phyloP scores from a whole-genome alignment of 495 filamentous ascomycete species.

The Xylaria scruposa region DNA sequence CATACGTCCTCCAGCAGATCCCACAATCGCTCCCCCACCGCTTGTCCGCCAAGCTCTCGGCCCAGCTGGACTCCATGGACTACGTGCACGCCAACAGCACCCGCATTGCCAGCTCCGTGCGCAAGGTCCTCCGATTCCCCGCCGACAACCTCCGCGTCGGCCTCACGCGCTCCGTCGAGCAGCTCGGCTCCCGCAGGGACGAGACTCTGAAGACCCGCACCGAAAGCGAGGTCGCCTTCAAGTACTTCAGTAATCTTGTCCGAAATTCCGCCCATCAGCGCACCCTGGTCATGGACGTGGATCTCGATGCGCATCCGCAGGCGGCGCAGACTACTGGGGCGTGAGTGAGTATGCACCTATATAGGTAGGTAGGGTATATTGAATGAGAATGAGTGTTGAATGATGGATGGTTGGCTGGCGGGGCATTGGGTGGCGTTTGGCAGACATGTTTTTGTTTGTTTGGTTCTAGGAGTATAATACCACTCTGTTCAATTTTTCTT shows the following conservation, averaged over 20 bases:
- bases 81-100: slow-evolving; percentile 89
- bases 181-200: slow-evolving; percentile 75
- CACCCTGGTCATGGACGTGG: slow-evolving; percentile 75
- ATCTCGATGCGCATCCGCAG: slow-evolving; percentile 74
- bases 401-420: not conserved
- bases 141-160: slow-evolving; percentile 80
- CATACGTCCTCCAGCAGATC: slow-evolving; percentile 83
- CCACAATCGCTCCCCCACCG: slow-evolving; percentile 87
- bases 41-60: slow-evolving; percentile 81
- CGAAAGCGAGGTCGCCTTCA: slow-evolving; percentile 78
- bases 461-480: slow-evolving; percentile 12
- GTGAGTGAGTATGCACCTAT: not conserved
- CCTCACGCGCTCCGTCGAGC: slow-evolving; percentile 80
- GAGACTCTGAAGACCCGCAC: slow-evolving; percentile 77
- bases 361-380: not conserved
- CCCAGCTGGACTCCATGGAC: slow-evolving; percentile 78
- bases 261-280: slow-evolving; percentile 74
- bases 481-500: slow-evolving; percentile 14
- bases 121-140: slow-evolving; percentile 84
- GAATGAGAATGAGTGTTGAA: not conserved
- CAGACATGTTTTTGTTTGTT: not conserved
- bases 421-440: slow-evolving; percentile 25
- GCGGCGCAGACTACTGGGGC: slow-evolving; percentile 15
- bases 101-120: slow-evolving; percentile 81
- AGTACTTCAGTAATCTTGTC: slow-evolving; percentile 88